These are phyloP conservation scores for Aspergillus steynii DNA, from an alignment of 495 filamentous ascomycete species.

Conservation along the genomic window DNA sequence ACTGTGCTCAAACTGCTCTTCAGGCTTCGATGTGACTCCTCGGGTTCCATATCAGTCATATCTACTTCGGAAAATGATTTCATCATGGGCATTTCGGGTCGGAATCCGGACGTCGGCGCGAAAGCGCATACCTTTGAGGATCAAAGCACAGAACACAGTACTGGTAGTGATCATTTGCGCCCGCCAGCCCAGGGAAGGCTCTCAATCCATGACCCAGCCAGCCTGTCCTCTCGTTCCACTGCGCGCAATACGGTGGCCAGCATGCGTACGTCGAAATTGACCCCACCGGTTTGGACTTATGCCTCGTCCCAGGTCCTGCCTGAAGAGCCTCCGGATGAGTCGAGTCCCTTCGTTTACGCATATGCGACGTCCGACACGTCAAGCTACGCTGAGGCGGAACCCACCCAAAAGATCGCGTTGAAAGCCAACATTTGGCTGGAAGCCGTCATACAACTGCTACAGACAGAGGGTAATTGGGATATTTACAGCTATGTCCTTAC, in stretches of 20 bases:
- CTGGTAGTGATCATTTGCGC: slow-evolving; percentile 27
- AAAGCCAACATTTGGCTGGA: slow-evolving; percentile 77
- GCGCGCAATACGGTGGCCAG: slow-evolving; percentile 32
- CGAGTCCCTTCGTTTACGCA: slow-evolving; percentile 48
- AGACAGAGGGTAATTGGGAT: slow-evolving; percentile 86
- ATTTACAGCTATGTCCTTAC: slow-evolving; percentile 87
- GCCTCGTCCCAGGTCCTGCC: slow-evolving; percentile 51
- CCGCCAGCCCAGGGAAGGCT: slow-evolving; percentile 21
- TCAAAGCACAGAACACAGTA: slow-evolving; percentile 12
- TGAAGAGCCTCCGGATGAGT: slow-evolving; percentile 47
- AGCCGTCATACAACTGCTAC: slow-evolving; percentile 67
- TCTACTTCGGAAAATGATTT: slow-evolving; percentile 65
- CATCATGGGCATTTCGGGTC: slow-evolving; percentile 68
- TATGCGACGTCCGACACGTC: slow-evolving; percentile 25
- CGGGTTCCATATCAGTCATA: slow-evolving; percentile 68
- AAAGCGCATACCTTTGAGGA: slow-evolving; percentile 30
- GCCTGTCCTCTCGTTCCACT: slow-evolving; percentile 29
- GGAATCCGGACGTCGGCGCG: slow-evolving; percentile 53
- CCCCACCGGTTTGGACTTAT: slow-evolving; percentile 58
- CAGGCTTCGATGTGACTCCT: slow-evolving; percentile 77
- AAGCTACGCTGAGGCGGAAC: slow-evolving; percentile 26
- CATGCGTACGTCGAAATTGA: slow-evolving; percentile 42
- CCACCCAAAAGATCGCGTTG: slow-evolving; percentile 41
- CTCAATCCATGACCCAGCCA: slow-evolving; percentile 25
- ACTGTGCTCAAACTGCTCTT: slow-evolving; percentile 83